Base-by-base conservation (phyloP, 2,329 filamentous ascomycete species). In the Ambrosiella beaveri region DNA sequence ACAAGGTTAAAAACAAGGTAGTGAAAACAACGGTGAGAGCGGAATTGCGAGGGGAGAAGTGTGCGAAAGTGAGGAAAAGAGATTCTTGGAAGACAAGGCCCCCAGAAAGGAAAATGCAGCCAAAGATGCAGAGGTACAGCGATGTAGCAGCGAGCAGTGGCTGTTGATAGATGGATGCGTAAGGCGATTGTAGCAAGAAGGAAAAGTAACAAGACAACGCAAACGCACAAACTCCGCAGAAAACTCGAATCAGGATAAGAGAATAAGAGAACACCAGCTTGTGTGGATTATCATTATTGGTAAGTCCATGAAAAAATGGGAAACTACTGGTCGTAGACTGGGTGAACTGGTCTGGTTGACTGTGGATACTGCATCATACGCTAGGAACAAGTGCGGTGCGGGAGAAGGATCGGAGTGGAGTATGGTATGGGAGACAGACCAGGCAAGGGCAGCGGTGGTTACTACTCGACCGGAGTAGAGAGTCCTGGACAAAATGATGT, bases 1-100 rank as follows among this genome's bases (percentile, higher is more conserved):
- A 40, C 49, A 41, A 59, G 53, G 38, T 54, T 37, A 50, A 44
- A 13, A 47, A 27, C 39, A 47, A 54, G 37, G 40, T 54, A 54
- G 39, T 37, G 45, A 38, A 55, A 50, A 41, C 52, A 53, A 53
- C 35, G 51, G 51, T 53, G 35, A 53, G 51, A 17, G 44, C 44
- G n/a, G 44, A 47, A 47, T 47, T 13, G n/a, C 36, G 51, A 53
- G 51, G 51, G 51, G 51, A n/a, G 51, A 37, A 12, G 51, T n/a
- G 15, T 47, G 9, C 35, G 37, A 53, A 37, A 17, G 37, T 13
- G 51, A 53, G 15, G 51, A 15, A 52, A 17, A 52, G 7, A 47
- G 44, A 47, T 13, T 15, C 8, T 41, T 11, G 11, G 40, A 41
- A 41, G 8, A 53, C 51, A 37, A 38, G 51, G 51, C 35, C 51